These are phyloP conservation scores for Ophiostoma pallidulum DNA, from an alignment of 2,329 filamentous ascomycete species.

Conservation along the genomic window DNA sequence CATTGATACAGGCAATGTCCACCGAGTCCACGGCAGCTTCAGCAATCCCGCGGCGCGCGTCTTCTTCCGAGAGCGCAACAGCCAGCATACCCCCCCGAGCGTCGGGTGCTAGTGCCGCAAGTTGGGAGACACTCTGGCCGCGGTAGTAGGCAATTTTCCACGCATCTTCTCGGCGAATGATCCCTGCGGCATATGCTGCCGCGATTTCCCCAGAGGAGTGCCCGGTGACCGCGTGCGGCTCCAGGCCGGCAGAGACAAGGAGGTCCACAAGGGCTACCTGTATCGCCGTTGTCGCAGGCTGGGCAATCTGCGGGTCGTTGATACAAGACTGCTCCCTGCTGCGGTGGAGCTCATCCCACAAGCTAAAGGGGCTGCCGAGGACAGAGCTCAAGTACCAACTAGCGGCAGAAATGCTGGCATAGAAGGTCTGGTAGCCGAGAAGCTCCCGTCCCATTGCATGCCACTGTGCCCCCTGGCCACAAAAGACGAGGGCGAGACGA, in stretches of 20 bases:
- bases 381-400: slow-evolving; percentile 19
- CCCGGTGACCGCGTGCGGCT: slow-evolving; percentile 23
- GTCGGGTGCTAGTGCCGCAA: slow-evolving; percentile 14
- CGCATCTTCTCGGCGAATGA: slow-evolving; percentile 21
- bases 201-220: slow-evolving; percentile 31
- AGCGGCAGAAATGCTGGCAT: slow-evolving; percentile 21
- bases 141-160: slow-evolving; percentile 27
- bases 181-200: slow-evolving; percentile 26
- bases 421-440: slow-evolving; percentile 22
- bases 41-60: slow-evolving; percentile 22
- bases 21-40: slow-evolving; percentile 18
- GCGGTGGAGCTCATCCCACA: slow-evolving; percentile 16
- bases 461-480: slow-evolving; percentile 30
- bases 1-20: slow-evolving; percentile 27
- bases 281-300: slow-evolving; percentile 25
- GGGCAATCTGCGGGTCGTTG: slow-evolving; percentile 21
- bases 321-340: slow-evolving; percentile 16
- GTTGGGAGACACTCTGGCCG: slow-evolving; percentile 21
- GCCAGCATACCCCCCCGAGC: slow-evolving; percentile 38
- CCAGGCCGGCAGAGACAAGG: slow-evolving; percentile 20
- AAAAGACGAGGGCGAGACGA: slow-evolving; percentile 24
- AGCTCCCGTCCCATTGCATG: slow-evolving; percentile 30
- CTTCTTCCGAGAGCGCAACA: slow-evolving; percentile 28
- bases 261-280: slow-evolving; percentile 29
- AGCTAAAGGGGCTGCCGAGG: slow-evolving; percentile 19